A percentile compares a stretch with the other conserved stretches of the same genome.
Evolutionary conservation across 345 rosid species (phyloP).

Genomic region (Bruguiera parviflora): DNA sequence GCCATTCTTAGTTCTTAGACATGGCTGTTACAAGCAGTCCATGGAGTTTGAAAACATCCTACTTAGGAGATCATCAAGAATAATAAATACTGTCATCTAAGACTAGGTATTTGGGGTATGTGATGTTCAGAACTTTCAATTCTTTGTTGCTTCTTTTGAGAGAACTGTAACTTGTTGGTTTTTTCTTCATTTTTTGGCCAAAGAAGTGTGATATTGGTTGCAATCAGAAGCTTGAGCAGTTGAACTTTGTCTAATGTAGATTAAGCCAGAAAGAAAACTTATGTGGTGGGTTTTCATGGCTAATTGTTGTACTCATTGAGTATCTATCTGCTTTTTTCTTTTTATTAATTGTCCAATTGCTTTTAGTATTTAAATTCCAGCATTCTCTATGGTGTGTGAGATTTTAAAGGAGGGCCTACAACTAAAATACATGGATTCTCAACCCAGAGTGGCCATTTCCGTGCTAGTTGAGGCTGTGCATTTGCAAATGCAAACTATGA

Average conservation of each 20-base stretch:
- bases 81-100: neutral
- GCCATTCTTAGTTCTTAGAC: no score
- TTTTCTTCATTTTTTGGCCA: neutral
- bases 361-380: no score
- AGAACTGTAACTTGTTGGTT: neutral
- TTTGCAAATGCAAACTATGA: slow-evolving; percentile 89
- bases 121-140: neutral
- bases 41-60: no score
- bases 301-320: slow-evolving; percentile 4
- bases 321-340: neutral
- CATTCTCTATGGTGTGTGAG: slow-evolving; percentile 1
- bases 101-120: neutral
- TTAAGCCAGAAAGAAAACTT: no score
- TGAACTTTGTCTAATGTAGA: no score
- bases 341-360: neutral
- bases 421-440: slow-evolving; percentile 66
- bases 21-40: no score
- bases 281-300: neutral
- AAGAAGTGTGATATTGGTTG: neutral
- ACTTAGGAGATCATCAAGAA: no score
- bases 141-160: neutral
- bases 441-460: slow-evolving; percentile 71
- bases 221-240: no score
- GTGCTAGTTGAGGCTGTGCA: slow-evolving; percentile 99
- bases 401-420: slow-evolving; percentile 84